Conservation (phyloP, 2,329 filamentous ascomycete species). For the Cladosporium sp. region DNA sequence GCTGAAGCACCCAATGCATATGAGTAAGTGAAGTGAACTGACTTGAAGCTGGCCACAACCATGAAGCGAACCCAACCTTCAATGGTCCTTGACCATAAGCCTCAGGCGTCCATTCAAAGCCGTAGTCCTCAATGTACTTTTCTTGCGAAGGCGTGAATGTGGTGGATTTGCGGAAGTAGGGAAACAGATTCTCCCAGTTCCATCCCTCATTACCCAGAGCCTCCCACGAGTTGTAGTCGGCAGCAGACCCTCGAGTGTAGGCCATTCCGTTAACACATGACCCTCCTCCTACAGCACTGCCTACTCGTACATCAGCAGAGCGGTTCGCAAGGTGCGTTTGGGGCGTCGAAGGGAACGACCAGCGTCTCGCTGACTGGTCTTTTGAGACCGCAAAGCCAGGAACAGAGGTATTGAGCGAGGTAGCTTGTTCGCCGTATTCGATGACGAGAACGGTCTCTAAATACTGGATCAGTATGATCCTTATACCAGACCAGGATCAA, state of each 20-base stretch:
- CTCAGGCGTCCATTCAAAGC: constrained; percentile 6
- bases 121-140: neutral
- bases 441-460: constrained; percentile 3
- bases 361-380: constrained; percentile 2
- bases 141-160: constrained; percentile 15
- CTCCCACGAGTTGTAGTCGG: constrained; percentile 26
- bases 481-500: neutral
- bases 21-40: neutral
- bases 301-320: neutral
- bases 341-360: neutral
- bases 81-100: neutral
- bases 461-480: neutral
- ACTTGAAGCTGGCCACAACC: constrained; percentile 7
- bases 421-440: constrained; percentile 7
- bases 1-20: neutral
- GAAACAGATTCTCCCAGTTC: constrained; percentile 33
- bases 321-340: constrained; percentile 4
- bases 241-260: constrained; percentile 1
- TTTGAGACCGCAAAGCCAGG: neutral
- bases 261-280: constrained; percentile 8
- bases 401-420: constrained; percentile 3
- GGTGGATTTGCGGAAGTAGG: constrained; percentile 33
- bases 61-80: constrained; percentile 8
- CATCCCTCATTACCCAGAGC: constrained; percentile 35
- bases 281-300: constrained; percentile 1